Base-by-base conservation (phyloP, 2,329 filamentous ascomycete genomes). In the Phaeosphaeriaceae sp. region DNA sequence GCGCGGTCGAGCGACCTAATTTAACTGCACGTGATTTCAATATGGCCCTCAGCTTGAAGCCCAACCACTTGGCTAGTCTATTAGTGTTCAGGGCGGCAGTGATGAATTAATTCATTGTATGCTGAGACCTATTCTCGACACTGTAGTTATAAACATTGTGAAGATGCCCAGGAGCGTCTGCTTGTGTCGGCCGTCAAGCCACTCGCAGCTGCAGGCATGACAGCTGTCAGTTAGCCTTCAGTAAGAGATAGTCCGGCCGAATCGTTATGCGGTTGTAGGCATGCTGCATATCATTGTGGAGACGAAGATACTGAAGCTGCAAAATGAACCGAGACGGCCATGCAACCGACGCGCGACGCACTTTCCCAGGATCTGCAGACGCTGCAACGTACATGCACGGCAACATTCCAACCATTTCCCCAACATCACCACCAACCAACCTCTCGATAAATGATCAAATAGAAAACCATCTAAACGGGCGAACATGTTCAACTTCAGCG, bases 401-500 rank as follows among this genome's bases (percentile, higher is more conserved):
- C 54, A 18, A 9, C 38, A 41, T 18, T 20, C 47, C 41, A 36
- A 34, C 34, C 23, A 30, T 33, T n/a, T 17, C 34, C 39, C 43
- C 42, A 23, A 30, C 54, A 26, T 44, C 46, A 45, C 28, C 44
- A 35, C 16, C 36, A 26, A 26, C 23, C 23, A 26, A 42, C 42
- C 26, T 26, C 42, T 33, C 48, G 30, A 28, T 35, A 26, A 28
- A 39, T 43, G 49, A 29, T 30, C 23, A 23, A 34, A 26, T 41
- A 32, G 33, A 16, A 40, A 36, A 17, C 6, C 30, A n/a, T 30
- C 20, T 4, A 42, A 42, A 34, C 32, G 33, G 51, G 38, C 58
- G 35, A 51, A 18, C 48, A 72, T 73, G 71, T 73, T 73, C 63
- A 69, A 61, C 51, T 71, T 73, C 52, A 71, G 66, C 57, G 66